A percentile compares a stretch with the other conserved stretches of the same genome.
These are phyloP conservation scores for Climacium dendroides DNA, from an alignment of 225 moss, liverwort and hornwort species.

Conservation along the genomic window DNA sequence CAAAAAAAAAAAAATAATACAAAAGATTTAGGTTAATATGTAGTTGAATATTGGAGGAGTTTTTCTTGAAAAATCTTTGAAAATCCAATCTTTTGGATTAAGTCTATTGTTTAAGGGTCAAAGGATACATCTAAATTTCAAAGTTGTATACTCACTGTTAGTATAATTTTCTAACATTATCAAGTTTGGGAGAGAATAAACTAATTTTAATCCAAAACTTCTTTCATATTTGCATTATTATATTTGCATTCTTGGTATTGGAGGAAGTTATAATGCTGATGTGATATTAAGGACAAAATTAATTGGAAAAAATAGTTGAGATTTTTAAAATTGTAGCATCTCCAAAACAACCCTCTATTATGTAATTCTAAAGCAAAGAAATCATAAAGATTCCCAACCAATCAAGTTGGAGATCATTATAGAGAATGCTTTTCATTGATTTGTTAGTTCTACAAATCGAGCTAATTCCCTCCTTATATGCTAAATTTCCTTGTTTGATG, in stretches of 20 bases:
- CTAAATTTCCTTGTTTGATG: neutral
- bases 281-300: too few species aligned
- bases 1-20: too few species aligned
- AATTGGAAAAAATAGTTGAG: too few species aligned
- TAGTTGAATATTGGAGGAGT: too few species aligned
- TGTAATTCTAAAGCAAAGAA: neutral
- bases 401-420: too few species aligned
- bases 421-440: neutral
- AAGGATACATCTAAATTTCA: rapidly evolving
- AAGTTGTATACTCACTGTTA: neutral
- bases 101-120: too few species aligned
- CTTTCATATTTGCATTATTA: neutral
- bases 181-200: neutral
- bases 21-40: too few species aligned
- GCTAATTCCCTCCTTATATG: rapidly evolving
- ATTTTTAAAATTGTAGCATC: neutral
- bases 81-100: too few species aligned
- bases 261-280: neutral
- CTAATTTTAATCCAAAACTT: neutral
- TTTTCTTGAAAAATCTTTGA: too few species aligned
- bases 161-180: rapidly evolving
- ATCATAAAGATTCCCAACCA: neutral
- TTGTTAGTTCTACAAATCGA: neutral
- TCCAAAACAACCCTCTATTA: neutral
- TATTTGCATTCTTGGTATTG: neutral